Evolutionary conservation across 2,329 filamentous ascomycete species (phyloP).

Genomic region (Corynespora cassiicola): DNA sequence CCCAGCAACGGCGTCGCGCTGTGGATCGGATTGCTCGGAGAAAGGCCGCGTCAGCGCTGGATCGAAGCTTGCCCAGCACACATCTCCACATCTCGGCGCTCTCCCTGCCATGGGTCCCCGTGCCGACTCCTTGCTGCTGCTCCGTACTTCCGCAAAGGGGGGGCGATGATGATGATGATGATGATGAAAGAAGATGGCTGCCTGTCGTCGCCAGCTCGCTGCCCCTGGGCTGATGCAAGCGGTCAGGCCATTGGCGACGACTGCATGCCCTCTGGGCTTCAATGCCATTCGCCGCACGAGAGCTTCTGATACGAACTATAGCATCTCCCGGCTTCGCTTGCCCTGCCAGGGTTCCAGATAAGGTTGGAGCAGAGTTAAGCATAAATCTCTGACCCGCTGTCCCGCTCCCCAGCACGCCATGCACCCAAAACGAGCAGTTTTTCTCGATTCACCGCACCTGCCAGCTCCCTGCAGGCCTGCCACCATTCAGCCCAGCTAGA

Average conservation of each 20-base stretch:
- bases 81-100: conserved; percentile 5
- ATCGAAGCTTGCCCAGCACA: conserved; percentile 7
- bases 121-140: not conserved
- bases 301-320: too few species aligned
- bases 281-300: too few species aligned
- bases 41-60: conserved; percentile 39
- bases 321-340: conserved; percentile 35
- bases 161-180: not conserved
- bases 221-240: too few species aligned
- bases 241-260: too few species aligned
- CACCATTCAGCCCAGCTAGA: too few species aligned
- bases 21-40: conserved; percentile 25
- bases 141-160: not conserved
- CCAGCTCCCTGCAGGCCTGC: not conserved
- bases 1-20: conserved; percentile 25
- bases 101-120: not conserved
- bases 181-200: too few species aligned
- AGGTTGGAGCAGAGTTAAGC: conserved; percentile 45
- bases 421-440: conserved; percentile 14
- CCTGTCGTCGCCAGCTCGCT: too few species aligned
- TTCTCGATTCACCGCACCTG: conserved; percentile 6
- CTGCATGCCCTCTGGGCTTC: too few species aligned
- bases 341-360: conserved; percentile 38
- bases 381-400: conserved; percentile 40
- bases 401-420: conserved; percentile 23